Base-by-base conservation (phyloP, 2,329 filamentous ascomycete genomes). In the Amesomyces nigricolor region DNA sequence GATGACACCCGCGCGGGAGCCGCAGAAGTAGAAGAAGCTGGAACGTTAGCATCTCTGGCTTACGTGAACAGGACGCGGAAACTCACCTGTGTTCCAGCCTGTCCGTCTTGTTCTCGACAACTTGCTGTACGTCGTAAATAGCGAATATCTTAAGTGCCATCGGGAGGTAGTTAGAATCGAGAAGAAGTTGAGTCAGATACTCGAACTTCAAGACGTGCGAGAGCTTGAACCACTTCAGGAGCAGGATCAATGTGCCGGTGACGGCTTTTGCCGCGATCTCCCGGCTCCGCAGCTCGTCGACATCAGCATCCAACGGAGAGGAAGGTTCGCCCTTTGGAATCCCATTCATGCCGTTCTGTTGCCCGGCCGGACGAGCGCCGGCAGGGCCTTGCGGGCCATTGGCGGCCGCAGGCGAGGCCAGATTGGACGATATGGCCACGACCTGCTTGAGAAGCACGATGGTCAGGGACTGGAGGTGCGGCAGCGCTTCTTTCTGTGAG, bases 201-300 rank as follows among this genome's bases (percentile, higher is more conserved):
- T 99, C 94, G 63, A 94, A 96, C 68, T 96, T 96, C 61, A 99
- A 76, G 29, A 97, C 82, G 68, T 99, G 94, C 56, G 91, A 96
- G 52, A 95, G 77, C 69, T 96, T 95, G 65, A 97, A 87, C 94
- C 94, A 99, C 71, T 97, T 99, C 58, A 97, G 69, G 44, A 97
- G 72, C n/a, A 96, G 75, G 29, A 99, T 75, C 29, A 99, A 73
- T 53, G 91, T 87, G 1, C 88, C 91, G n/a, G 91, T 94, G 19
- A 96, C 86, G 0, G 92, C 92, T 71, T 97, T 97, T 26, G 87
- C 84, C 11, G 87, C 87, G 50, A 99, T 91, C 70, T 99, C 94
- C 54, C 92, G 83, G 14, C 83, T 85, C 48, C 95, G 81, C 53
- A 88, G 80, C 40, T 86, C 84, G 69, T 97, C 91, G 14, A 95